These are phyloP conservation scores for Fusarium verticillioides DNA, from an alignment of 2,329 filamentous ascomycete genomes.

Conservation along the genomic window DNA sequence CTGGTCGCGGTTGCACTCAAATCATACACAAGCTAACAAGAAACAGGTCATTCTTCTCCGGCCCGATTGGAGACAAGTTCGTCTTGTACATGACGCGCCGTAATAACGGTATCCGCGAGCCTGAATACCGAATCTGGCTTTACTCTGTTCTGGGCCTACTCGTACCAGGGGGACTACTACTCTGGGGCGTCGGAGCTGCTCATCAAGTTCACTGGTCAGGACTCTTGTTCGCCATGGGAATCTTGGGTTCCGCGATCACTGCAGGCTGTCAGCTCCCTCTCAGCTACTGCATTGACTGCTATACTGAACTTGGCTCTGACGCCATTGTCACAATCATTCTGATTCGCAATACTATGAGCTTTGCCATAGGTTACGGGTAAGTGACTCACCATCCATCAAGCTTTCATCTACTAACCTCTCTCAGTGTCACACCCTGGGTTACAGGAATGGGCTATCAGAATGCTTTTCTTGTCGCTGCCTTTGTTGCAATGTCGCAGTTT, in stretches of 20 bases:
- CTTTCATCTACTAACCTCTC: background rate
- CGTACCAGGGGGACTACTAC: background rate
- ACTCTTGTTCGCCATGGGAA: background rate
- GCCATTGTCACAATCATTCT: background rate
- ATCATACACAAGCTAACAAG: background rate
- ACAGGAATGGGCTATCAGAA: background rate
- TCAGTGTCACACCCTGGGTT: background rate
- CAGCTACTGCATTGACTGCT: background rate
- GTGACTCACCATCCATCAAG: accelerated
- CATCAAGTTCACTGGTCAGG: background rate
- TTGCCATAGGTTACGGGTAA: background rate
- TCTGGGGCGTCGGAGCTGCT: background rate
- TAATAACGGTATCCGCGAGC: background rate
- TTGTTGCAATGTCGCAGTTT: background rate
- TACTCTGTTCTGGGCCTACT: background rate
- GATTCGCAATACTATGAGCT: background rate
- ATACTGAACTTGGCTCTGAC: background rate
- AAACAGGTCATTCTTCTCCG: background rate
- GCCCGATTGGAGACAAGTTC: background rate
- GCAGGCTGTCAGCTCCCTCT: background rate
- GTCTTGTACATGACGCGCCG: background rate
- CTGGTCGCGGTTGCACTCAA: accelerated
- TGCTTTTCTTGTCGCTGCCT: background rate
- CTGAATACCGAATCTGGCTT: background rate
- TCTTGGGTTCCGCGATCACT: background rate